Evolutionary conservation across 192 early-diverging fungal genomes (phyloP), one percentile per base, ranked within the genome.

Genomic region (Entomortierella lignicola): DNA sequence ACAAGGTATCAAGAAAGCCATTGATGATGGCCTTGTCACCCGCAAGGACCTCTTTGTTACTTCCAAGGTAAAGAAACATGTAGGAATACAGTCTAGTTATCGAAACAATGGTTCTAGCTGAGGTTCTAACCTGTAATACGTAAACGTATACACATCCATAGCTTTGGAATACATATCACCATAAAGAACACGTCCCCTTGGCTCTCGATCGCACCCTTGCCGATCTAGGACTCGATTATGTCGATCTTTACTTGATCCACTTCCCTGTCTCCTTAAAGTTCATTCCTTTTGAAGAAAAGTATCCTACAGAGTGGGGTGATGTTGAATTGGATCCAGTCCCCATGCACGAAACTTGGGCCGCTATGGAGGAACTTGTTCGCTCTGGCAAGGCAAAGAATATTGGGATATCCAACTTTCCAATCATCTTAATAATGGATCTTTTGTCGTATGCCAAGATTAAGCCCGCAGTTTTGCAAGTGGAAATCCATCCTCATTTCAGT

Each of bases 161-260:
- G 84, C 69, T 90, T 39, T 93, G 90, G 89, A 88, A 89, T 48
- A 90, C 91, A 17, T 85, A 86, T 44, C 88, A 92, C 37, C 63
- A 63, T 37, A 79, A 80, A 66, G 79, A 86, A n/a, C 79, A 88
- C 34, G 87, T 86, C 27, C 83, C 85, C 10, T 55, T 77, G 61
- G 90, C 89, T 15, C 84, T 89, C 54, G 79, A 89, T 23, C 69
- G 69, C 39, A 80, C 84, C 15, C 77, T 92, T 30, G 68, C 71
- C 47, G 83, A 89, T 15, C 71, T 89, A 1, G 80, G 83, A 15
- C 58, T 88, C 47, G 77, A 84, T 1, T 91, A 91, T 67, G 23
- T 93, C 39, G 92, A 94, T 71, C 80, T 94, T 18, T 91, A 89
- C 68, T 60, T 94, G 37, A 85, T 96, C 32, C 92, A 94, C 68